These are phyloP conservation scores for Debaryomyces prosopidis DNA, from an alignment of 805 yeast genomes.

Conservation along the genomic window DNA sequence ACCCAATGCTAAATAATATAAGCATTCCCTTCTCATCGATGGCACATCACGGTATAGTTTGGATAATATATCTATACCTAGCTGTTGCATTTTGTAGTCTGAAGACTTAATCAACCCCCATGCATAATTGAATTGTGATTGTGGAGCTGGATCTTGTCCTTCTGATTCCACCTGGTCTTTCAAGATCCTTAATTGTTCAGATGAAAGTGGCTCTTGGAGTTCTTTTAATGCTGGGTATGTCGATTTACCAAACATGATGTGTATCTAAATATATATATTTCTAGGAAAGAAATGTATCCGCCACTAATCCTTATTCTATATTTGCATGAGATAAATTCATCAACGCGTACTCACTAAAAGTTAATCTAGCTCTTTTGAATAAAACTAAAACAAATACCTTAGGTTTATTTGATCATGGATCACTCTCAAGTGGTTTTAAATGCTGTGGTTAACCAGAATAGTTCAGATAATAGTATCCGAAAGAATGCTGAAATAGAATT, in stretches of 20 bases:
- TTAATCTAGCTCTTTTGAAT: neutral
- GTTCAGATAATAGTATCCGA: slow-evolving; percentile 54
- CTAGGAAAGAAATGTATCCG: too few species aligned
- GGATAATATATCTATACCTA: slow-evolving; percentile 76
- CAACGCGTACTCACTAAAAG: neutral
- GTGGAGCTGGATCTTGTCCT: slow-evolving; percentile 75
- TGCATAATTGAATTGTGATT: slow-evolving; percentile 88
- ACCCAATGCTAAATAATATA: slow-evolving; percentile 86
- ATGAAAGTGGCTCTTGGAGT: slow-evolving; percentile 55
- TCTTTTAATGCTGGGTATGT: slow-evolving; percentile 45
- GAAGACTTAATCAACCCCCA: slow-evolving; percentile 90
- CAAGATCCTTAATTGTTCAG: slow-evolving; percentile 73
- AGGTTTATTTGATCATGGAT: slow-evolving; percentile 4
- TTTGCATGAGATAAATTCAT: neutral
- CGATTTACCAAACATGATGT: slow-evolving; percentile 10
- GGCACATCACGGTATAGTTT: slow-evolving; percentile 75
- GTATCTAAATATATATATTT: neutral
- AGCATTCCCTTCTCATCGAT: slow-evolving; percentile 80
- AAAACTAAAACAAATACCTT: neutral
- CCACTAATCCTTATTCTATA: too few species aligned
- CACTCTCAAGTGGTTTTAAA: slow-evolving; percentile 1
- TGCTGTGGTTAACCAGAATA: slow-evolving; percentile 28
- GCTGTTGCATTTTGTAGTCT: slow-evolving; percentile 61
- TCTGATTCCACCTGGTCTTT: slow-evolving; percentile 78
- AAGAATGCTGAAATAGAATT: slow-evolving; percentile 53